A percentile compares a stretch with the other conserved stretches of the same genome.
Evolutionary conservation across 2,329 filamentous ascomycete species (phyloP).

Genomic region (Penicillium sp.): DNA sequence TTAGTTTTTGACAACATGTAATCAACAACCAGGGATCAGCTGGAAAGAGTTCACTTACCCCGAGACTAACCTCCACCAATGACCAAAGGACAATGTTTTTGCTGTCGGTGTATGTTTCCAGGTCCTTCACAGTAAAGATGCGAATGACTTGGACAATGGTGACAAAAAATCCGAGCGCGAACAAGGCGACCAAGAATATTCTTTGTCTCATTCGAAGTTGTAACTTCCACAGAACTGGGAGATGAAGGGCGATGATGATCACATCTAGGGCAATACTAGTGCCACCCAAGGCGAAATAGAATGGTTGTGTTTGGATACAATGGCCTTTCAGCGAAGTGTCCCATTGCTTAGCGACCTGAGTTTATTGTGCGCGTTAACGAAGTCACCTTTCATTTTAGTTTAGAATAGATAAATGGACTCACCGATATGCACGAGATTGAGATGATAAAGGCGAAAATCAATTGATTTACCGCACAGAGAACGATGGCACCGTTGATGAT

Average conservation of each 20-base stretch:
- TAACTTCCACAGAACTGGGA: constrained; percentile 28
- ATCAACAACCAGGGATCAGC: background rate
- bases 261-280: constrained; percentile 30
- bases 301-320: constrained; percentile 47
- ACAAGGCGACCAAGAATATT: background rate
- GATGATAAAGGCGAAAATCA: constrained; percentile 32
- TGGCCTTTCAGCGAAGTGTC: constrained; percentile 42
- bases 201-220: constrained; percentile 23
- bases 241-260: constrained; percentile 29
- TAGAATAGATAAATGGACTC: background rate
- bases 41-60: constrained; percentile 26
- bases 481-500: constrained; percentile 41
- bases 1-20: background rate
- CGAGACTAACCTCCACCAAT: constrained; percentile 51
- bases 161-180: background rate
- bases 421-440: background rate
- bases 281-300: constrained; percentile 48
- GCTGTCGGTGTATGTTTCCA: constrained; percentile 52
- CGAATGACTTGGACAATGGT: constrained; percentile 57
- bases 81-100: constrained; percentile 52
- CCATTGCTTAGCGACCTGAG: constrained; percentile 49
- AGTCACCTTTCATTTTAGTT: background rate
- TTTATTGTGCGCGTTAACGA: constrained; percentile 18
- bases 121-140: constrained; percentile 53
- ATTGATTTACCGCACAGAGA: constrained; percentile 44